Evolutionary conservation across 768 basidiomycete genomes (phyloP), one percentile per base, ranked within the genome.

Genomic region (Lentinula sp.): DNA sequence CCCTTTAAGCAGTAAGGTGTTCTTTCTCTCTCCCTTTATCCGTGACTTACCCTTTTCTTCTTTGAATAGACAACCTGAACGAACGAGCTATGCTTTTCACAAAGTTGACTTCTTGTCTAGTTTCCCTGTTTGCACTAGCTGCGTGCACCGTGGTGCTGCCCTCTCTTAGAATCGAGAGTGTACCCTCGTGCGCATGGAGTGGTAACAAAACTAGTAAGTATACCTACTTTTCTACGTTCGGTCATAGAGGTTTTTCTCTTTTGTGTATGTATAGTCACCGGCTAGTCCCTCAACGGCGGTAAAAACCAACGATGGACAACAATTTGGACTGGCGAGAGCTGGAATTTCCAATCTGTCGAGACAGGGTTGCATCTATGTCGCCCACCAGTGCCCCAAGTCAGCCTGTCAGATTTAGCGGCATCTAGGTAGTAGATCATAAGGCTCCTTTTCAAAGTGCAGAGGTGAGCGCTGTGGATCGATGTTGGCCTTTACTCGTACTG

Each of bases 221-320:
- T 56, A 5, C 28, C 18, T n/a, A 7, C 0, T 23, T n/a, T 48
- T 37, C 4, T 40, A 6, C 4, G 43, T 23, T 40, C 8, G 34
- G 10, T 43, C 51, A 51, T 57, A 9, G 31, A 35, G 28, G 23
- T 23, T 23, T 18, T 18, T 23, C 21, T 35, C 18, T 49, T 56
- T 13, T 23, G n/a, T 21, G 8, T 1, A 31, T 32, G 1, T 32
- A n/a, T 37, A 83, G 81, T 85, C 66, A 82, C 80, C 35, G 84
- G 85, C 5, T 84, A 72, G 63, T 66, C 70, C 7, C 66, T 60
- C 52, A 73, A 83, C 64, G 67, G 70, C 8, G 78, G 77, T 7
- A 66, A 69, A 9, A 86, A 85, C 64, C 85, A 86, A 21, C 46
- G 85, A 82, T 86, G 85, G 85, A 71, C 62, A 5, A 70, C 83